A percentile compares a stretch with the other conserved stretches of the same genome.
These are phyloP conservation scores for Dryadomyces sulphureus DNA, from an alignment of 2,329 filamentous ascomycete genomes.

Conservation along the genomic window DNA sequence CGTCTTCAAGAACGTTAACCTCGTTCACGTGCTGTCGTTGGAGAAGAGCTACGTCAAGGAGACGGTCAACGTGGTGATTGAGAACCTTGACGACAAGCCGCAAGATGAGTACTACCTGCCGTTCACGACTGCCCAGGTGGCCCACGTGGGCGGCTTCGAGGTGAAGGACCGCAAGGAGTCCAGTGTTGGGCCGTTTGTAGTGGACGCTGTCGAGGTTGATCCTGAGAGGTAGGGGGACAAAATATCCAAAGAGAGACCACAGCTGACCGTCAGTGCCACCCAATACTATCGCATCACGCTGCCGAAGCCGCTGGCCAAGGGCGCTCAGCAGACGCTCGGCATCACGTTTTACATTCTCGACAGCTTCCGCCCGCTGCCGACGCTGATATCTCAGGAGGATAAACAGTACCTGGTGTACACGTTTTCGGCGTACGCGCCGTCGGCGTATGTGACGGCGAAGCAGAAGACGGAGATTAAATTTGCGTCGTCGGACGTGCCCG, in stretches of 20 bases:
- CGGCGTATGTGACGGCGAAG: slow-evolving; percentile 72
- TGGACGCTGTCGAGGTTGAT: slow-evolving; percentile 53
- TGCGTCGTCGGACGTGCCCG: slow-evolving; percentile 59
- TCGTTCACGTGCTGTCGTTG: slow-evolving; percentile 78
- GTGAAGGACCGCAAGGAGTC: slow-evolving; percentile 82
- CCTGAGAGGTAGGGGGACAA: slow-evolving; percentile 34
- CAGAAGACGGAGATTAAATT: slow-evolving; percentile 98
- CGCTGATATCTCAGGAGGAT: slow-evolving; percentile 67
- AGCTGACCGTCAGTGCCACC: slow-evolving; percentile 7
- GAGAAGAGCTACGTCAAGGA: slow-evolving; percentile 89
- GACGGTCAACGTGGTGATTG: slow-evolving; percentile 82
- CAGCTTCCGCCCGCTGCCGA: slow-evolving; percentile 67
- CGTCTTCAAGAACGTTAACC: slow-evolving; percentile 85
- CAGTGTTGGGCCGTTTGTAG: slow-evolving; percentile 49
- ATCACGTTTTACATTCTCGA: slow-evolving; percentile 75
- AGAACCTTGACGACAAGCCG: slow-evolving; percentile 66
- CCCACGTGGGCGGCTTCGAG: slow-evolving; percentile 71
- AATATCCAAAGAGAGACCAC: too few relatives aligned
- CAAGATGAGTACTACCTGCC: slow-evolving; percentile 87
- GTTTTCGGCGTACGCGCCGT: slow-evolving; percentile 74
- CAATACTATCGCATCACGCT: slow-evolving; percentile 80
- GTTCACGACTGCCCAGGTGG: slow-evolving; percentile 63
- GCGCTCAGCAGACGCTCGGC: slow-evolving; percentile 68
- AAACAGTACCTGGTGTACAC: slow-evolving; percentile 75
- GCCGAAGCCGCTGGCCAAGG: slow-evolving; percentile 58